phyloP scores from a whole-genome alignment of 2,329 filamentous ascomycete species.

The Talaromyces funiculosus region DNA sequence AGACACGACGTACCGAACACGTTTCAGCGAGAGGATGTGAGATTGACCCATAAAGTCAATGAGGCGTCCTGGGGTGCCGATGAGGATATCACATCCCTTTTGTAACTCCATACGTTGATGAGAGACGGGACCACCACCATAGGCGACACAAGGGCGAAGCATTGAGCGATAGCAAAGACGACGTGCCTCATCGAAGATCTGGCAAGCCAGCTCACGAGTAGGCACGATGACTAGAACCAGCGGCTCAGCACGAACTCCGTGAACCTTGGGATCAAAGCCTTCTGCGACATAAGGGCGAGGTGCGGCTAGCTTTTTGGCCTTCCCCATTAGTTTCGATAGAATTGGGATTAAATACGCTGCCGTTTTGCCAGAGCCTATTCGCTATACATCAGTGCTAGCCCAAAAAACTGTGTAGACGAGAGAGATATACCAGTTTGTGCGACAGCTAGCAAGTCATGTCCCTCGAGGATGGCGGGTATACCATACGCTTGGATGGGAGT shows the following conservation, averaged over 20 bases:
- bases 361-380: slow-evolving; percentile 86
- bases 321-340: slow-evolving; percentile 88
- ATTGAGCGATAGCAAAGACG: slow-evolving; percentile 92
- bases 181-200: slow-evolving; percentile 92
- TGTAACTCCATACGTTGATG: slow-evolving; percentile 68
- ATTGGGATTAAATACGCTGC: slow-evolving; percentile 87
- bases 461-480: slow-evolving; percentile 70
- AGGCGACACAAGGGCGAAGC: slow-evolving; percentile 84
- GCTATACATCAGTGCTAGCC: background rate
- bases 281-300: slow-evolving; percentile 58
- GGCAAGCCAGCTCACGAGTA: slow-evolving; percentile 82
- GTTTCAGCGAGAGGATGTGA: slow-evolving; percentile 62
- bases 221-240: slow-evolving; percentile 80
- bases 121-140: slow-evolving; percentile 70
- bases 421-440: slow-evolving; percentile 79
- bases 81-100: slow-evolving; percentile 82
- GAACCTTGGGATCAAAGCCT: slow-evolving; percentile 47
- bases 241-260: slow-evolving; percentile 70
- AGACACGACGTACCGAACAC: slow-evolving; percentile 60
- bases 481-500: slow-evolving; percentile 86
- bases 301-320: slow-evolving; percentile 80
- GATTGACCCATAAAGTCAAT: slow-evolving; percentile 74
- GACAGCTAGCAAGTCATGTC: slow-evolving; percentile 78
- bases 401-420: background rate
- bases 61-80: slow-evolving; percentile 82